Evolutionary conservation across 192 early-diverging fungal species (phyloP).

Genomic region (Phlyctochytrium planicorne): DNA sequence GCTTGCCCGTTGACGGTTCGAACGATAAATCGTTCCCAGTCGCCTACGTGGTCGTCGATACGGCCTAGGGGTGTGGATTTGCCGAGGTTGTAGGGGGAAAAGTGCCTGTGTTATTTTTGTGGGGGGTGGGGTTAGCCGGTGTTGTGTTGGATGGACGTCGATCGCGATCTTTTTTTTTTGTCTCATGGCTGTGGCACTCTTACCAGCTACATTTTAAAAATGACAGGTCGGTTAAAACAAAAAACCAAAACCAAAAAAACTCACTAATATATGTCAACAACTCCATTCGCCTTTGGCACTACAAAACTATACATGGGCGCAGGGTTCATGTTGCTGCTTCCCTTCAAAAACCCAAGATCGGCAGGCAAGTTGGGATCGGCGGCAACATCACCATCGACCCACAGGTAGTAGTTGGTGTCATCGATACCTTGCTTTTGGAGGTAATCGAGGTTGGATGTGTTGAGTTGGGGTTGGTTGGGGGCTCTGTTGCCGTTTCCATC

Average conservation of each 20-base stretch:
- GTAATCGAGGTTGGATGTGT: constrained; percentile 2
- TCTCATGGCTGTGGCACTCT: no score
- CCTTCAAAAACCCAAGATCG: background rate
- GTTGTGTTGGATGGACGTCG: no score
- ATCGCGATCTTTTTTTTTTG: no score
- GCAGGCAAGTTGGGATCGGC: background rate
- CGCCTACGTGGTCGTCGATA: constrained; percentile 9
- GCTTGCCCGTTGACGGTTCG: constrained; percentile 1
- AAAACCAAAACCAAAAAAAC: no score
- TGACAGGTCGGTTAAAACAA: no score
- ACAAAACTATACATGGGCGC: constrained; percentile 8
- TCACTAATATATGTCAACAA: constrained; percentile 9
- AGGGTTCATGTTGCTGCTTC: background rate
- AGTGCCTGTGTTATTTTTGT: no score
- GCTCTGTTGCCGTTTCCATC: background rate
- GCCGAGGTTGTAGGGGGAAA: constrained; percentile 10
- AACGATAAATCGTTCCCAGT: constrained; percentile 5
- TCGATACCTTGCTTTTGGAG: background rate
- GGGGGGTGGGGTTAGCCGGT: no score
- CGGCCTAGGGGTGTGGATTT: background rate
- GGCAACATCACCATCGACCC: background rate
- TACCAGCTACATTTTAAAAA: no score
- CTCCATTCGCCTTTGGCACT: constrained; percentile 1
- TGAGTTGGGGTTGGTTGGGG: background rate
- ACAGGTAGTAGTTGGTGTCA: background rate